Percentiles rank a stretch among this genome's conserved stretches.
These are phyloP conservation scores for Gastrolobium villosum DNA, from an alignment of 306 rosid genomes.

Conservation along the genomic window DNA sequence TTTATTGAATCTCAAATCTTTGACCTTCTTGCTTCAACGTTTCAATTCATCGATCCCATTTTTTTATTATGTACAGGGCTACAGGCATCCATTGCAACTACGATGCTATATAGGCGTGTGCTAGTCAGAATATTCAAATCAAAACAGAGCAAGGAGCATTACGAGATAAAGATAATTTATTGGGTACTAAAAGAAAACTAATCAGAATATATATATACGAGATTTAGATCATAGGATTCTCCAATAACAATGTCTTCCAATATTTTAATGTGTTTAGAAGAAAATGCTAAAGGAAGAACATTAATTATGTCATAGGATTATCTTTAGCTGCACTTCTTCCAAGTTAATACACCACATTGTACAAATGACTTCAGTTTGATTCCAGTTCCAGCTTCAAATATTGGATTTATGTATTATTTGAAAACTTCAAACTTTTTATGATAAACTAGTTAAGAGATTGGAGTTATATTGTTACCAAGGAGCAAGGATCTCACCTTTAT, in stretches of 20 bases:
- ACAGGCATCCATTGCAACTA: slow-evolving; percentile 15
- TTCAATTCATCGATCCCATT: neutral
- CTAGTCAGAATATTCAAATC: slow-evolving; percentile 37
- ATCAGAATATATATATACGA: neutral
- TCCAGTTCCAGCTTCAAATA: neutral
- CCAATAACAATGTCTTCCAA: slow-evolving; percentile 26
- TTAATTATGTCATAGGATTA: too few relatives aligned
- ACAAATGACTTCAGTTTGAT: neutral
- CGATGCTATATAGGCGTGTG: neutral
- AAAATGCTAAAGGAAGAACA: slow-evolving; percentile 25
- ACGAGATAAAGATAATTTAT: slow-evolving; percentile 11
- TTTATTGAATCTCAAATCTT: slow-evolving; percentile 13
- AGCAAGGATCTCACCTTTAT: too few relatives aligned
- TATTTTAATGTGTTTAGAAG: slow-evolving; percentile 27
- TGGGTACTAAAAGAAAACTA: slow-evolving; percentile 7
- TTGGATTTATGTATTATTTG: neutral
- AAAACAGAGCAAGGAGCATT: slow-evolving; percentile 23
- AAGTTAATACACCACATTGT: neutral
- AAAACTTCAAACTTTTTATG: neutral
- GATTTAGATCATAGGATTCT: slow-evolving; percentile 39
- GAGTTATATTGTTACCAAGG: neutral
- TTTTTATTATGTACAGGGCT: neutral
- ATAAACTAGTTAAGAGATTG: neutral
- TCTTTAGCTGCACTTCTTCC: neutral
- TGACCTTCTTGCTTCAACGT: slow-evolving; percentile 9